Conservation (phyloP, 2,329 filamentous ascomycete species). For the Didymosphaeria variabile region DNA sequence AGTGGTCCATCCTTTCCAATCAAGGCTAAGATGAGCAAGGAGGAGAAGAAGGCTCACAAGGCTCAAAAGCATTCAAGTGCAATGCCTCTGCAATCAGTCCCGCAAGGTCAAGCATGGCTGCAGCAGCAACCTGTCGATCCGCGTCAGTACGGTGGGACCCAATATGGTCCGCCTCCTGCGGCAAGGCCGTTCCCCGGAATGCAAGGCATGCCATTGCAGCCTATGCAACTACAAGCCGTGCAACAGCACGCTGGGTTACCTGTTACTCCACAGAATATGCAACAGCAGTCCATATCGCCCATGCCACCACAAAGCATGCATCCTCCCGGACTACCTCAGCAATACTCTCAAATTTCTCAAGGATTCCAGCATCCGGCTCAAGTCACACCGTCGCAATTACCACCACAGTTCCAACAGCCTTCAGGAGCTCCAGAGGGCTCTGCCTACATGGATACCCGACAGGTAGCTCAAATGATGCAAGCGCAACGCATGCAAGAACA, state of each 20-base stretch:
- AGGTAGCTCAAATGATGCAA: constrained; percentile 29
- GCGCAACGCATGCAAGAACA: constrained; percentile 27
- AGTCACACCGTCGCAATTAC: constrained; percentile 1
- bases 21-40: constrained; percentile 49
- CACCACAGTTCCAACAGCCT: not conserved
- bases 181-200: constrained; percentile 28
- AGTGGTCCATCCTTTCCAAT: constrained; percentile 32
- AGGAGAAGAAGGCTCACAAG: constrained; percentile 48
- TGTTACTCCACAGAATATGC: constrained; percentile 19
- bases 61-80: constrained; percentile 35
- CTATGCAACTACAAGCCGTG: constrained; percentile 23
- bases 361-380: constrained; percentile 15
- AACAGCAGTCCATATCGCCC: constrained; percentile 18
- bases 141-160: constrained; percentile 28
- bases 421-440: constrained; percentile 26
- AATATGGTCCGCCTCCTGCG: constrained; percentile 26
- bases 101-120: constrained; percentile 27
- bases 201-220: constrained; percentile 26
- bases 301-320: constrained; percentile 15
- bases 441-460: constrained; percentile 32
- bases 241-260: constrained; percentile 15
- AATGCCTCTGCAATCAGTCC: constrained; percentile 22
- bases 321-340: constrained; percentile 21
- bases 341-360: constrained; percentile 13
- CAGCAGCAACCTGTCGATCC: constrained; percentile 25